Evolutionary conservation across 257 asterid genomes (phyloP).

Genomic region (Gardenia jasminoides): DNA sequence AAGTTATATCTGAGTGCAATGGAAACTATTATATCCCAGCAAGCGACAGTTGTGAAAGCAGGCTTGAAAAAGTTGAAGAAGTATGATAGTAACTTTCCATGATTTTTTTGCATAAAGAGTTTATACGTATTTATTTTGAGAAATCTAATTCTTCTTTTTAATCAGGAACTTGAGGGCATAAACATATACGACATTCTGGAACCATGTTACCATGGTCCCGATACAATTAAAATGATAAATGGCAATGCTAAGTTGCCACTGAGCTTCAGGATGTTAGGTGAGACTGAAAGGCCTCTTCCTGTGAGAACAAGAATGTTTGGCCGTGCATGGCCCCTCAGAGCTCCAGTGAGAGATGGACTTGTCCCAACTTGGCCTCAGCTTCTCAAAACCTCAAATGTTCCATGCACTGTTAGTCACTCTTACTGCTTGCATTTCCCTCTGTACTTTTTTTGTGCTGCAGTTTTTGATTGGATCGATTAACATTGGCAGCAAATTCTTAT

Average conservation of each 20-base stretch:
- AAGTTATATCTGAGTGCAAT: constrained; percentile 47
- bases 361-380: constrained; percentile 93
- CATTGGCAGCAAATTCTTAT: background rate
- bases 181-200: constrained; percentile 84
- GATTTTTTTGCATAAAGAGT: background rate
- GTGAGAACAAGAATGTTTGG: constrained; percentile 87
- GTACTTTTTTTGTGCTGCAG: background rate
- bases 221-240: constrained; percentile 31
- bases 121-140: background rate
- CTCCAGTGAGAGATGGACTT: constrained; percentile 77
- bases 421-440: background rate
- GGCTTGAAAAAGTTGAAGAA: constrained; percentile 50
- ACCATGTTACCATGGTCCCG: constrained; percentile 73
- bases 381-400: constrained; percentile 42
- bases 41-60: constrained; percentile 45
- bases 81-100: constrained; percentile 38
- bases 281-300: constrained; percentile 80
- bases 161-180: constrained; percentile 57
- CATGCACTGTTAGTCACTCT: constrained; percentile 69
- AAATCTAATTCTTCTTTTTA: constrained; percentile 2
- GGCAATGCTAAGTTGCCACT: constrained; percentile 49
- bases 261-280: constrained; percentile 92
- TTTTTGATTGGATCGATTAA: background rate
- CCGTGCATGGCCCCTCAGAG: constrained; percentile 95
- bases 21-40: constrained; percentile 64